Evolutionary conservation across 31 red algal species (phyloP), one percentile per base, ranked within the genome.

Genomic region (Bonnemaisonia californica): DNA sequence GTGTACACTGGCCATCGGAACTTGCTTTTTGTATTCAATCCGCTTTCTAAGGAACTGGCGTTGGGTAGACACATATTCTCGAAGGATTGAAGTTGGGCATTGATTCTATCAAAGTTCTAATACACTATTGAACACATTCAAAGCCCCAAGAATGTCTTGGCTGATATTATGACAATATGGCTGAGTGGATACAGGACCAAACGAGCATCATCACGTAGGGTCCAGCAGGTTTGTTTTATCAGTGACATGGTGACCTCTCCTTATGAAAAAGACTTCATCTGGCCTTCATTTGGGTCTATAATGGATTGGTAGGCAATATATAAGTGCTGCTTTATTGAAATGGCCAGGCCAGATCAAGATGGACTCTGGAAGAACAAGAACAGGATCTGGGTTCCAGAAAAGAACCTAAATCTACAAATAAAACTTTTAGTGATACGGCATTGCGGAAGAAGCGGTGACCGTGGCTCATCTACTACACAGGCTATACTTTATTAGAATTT

Each of bases 81-180:
- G 23, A 54, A 74, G 22, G 7, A 19, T 42, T 32, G 22, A 35
- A 5, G 24, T 7, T 60, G 48, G 55, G 0, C 51, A 31, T 31
- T 79, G 29, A 62, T 28, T 38, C 74, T 78, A 16, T 1, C 23
- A n/a, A 18, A 29, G 27, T 37, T 56, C 0, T 59, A 37, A 23
- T 73, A 57, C 41, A 62, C 37, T 34, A 83, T 83, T 23, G 68
- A 83, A 35, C 37, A 72, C 39, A 41, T 60, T 3, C 16, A 28
- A 35, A 66, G 64, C 34, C 23, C 7, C 2, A 16, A 28, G 5
- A 71, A 83, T 32, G 45, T 59, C 41, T 60, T 66, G 64, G n/a
- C 66, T 3, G 65, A 83, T 41, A 83, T 83, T 28, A 83, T 83
- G 80, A 83, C 80, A n/a, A 64, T 62, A n/a, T 71, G 80, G 69